Base-by-base conservation (phyloP, 2,329 filamentous ascomycete species). In the Arthrocladium fulminans region DNA sequence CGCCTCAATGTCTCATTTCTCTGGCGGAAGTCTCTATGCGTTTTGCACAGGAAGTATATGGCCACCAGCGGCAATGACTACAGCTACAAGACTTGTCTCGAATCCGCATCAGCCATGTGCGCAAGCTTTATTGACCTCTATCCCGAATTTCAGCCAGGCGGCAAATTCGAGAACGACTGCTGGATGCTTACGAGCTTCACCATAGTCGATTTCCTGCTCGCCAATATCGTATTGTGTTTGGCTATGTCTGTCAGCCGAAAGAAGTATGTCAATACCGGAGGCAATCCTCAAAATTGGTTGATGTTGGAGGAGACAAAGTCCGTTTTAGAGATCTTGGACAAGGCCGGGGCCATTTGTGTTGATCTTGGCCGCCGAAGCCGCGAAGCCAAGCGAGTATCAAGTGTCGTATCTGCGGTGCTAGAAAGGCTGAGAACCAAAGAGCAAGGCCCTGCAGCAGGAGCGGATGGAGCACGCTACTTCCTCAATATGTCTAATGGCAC, bases 171-270 rank as follows among this genome's bases (percentile, higher is more conserved):
- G 51, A 65, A 69, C 24, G 70, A 75, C 30, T 69, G 71, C 3
- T 81, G 77, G 74, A 80, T 81, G 55, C 60, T 80, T 17, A 74
- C 73, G 2, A 75, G 75, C 0, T 63, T 83, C 3, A 72, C 74
- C 9, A 71, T 77, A 45, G 77, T 81, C 44, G 79, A 83, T 58
- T 83, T 78, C 44, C 64, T 83, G 45, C 69, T 83, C 2, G 78
- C 79, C 0, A 73, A 75, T 47, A 79, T 80, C 71, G 71, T 83
- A 12, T 57, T 83, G 2, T 81, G 76, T 52, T 63, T 83, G 29
- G 62, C 62, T 4, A 32, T 65, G 19, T 53, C 45, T 15, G 20
- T 45, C 9, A 45, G 43, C 32, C 7, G 43, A 3, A 35, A 37
- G 17, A 45, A 45, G 8, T 37, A 24, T 25, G 19, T 37, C 43